These are phyloP conservation scores for Corrigiola litoralis DNA, from an alignment of 179 eudicot genomes.

Conservation along the genomic window DNA sequence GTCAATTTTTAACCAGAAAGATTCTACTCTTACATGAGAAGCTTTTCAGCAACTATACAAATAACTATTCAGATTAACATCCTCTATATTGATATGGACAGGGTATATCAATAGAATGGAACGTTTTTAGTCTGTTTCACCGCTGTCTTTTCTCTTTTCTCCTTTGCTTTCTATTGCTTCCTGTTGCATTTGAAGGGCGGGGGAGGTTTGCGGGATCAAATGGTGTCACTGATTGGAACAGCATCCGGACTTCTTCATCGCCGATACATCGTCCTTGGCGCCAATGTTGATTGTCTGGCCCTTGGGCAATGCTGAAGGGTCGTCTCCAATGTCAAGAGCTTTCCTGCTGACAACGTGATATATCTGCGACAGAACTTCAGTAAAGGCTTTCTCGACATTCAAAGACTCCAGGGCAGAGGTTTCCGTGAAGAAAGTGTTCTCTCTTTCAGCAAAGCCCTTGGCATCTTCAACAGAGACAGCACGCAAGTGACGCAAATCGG, in stretches of 20 bases:
- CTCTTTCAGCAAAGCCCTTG: constrained; percentile 55
- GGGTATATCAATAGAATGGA: background rate
- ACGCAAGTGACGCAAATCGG: constrained; percentile 71
- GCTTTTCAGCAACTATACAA: constrained; percentile 11
- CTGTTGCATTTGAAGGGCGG: too few species aligned
- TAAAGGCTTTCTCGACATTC: constrained; percentile 74
- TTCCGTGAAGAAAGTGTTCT: constrained; percentile 76
- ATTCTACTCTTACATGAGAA: constrained; percentile 4
- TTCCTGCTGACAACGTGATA: constrained; percentile 80
- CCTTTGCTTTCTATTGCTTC: background rate
- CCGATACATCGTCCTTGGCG: constrained; percentile 56
- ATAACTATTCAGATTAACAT: constrained; percentile 1
- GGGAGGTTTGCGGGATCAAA: background rate
- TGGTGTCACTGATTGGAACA: constrained; percentile 40
- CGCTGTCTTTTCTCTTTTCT: background rate
- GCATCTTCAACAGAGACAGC: constrained; percentile 63
- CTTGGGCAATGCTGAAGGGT: constrained; percentile 62
- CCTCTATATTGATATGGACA: constrained; percentile 19
- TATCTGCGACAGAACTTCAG: constrained; percentile 68
- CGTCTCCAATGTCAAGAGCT: constrained; percentile 70
- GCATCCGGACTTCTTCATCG: constrained; percentile 63
- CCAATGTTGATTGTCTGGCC: constrained; percentile 71
- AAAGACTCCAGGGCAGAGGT: constrained; percentile 77
- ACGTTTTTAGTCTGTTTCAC: background rate
- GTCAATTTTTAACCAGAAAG: constrained; percentile 13